Evolutionary conservation across 345 rosid species (phyloP).

Genomic region (Erysimum cheiranthoides): DNA sequence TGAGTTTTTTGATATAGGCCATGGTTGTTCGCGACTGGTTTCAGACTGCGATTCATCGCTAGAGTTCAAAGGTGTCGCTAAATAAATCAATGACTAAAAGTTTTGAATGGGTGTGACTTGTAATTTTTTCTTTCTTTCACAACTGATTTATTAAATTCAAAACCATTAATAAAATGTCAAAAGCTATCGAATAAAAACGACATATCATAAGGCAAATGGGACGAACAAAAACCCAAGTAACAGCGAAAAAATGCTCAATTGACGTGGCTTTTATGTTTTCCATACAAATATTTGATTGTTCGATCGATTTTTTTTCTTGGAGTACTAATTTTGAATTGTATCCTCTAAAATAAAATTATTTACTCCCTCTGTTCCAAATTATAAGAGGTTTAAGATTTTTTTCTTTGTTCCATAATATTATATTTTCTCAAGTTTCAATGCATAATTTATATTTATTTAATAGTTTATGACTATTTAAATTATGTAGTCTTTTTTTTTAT

Average conservation of each 20-base stretch:
- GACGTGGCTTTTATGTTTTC: slow-evolving; percentile 9
- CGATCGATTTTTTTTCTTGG: background rate
- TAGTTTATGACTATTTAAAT: too few relatives aligned
- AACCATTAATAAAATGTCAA: background rate
- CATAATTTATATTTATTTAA: too few relatives aligned
- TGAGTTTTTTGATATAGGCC: too few relatives aligned
- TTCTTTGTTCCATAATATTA: too few relatives aligned
- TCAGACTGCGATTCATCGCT: too few relatives aligned
- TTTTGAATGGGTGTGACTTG: slow-evolving; percentile 5
- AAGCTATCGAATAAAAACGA: slow-evolving; percentile 26
- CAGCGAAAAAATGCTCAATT: background rate
- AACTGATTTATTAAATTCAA: background rate
- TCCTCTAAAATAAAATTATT: background rate
- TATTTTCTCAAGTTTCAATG: too few relatives aligned
- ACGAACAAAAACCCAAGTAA: slow-evolving; percentile 26
- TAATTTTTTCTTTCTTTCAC: background rate
- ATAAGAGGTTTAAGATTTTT: too few relatives aligned
- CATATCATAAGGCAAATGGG: slow-evolving; percentile 14
- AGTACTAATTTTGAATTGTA: slow-evolving; percentile 16
- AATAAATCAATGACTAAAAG: too few relatives aligned
- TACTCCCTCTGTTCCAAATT: too few relatives aligned
- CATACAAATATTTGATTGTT: slow-evolving; percentile 3
- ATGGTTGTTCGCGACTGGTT: too few relatives aligned
- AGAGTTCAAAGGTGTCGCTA: too few relatives aligned
- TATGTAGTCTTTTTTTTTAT: too few relatives aligned